These are phyloP conservation scores for Nakataea oryzae DNA, from an alignment of 2,329 filamentous ascomycete genomes.

Conservation along the genomic window DNA sequence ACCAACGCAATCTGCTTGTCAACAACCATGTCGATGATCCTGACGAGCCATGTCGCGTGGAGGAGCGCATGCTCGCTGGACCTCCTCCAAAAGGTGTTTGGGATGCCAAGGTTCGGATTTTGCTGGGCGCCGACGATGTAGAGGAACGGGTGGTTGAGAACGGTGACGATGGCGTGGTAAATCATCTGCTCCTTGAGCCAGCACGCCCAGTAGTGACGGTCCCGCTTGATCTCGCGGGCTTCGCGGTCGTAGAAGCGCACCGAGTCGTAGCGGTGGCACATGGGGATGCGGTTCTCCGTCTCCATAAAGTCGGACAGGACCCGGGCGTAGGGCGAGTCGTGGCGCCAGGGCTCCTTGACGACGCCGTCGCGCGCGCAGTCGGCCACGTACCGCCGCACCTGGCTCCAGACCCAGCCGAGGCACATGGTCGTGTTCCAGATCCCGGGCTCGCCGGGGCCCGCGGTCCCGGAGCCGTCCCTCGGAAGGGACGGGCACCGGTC, in stretches of 20 bases:
- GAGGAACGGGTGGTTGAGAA: conserved; percentile 42
- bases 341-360: conserved; percentile 37
- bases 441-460: conserved; percentile 27
- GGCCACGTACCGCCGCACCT: conserved; percentile 32
- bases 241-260: conserved; percentile 41
- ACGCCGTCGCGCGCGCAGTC: conserved; percentile 32
- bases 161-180: conserved; percentile 38
- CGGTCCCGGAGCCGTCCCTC: conserved; percentile 30
- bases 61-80: conserved; percentile 39
- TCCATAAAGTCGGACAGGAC: conserved; percentile 36
- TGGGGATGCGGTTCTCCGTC: conserved; percentile 23
- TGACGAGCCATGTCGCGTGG: conserved; percentile 42
- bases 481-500: conserved; percentile 27
- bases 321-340: conserved; percentile 39
- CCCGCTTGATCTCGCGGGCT: conserved; percentile 29
- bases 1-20: conserved; percentile 36
- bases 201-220: conserved; percentile 37
- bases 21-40: conserved; percentile 42
- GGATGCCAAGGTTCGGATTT: conserved; percentile 38
- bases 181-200: conserved; percentile 44
- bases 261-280: conserved; percentile 40
- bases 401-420: conserved; percentile 40
- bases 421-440: conserved; percentile 40
- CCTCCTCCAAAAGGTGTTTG: conserved; percentile 42
- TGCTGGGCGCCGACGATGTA: conserved; percentile 41